Evolutionary conservation across 176 grass and related monocot species (phyloP), one percentile per base, ranked within the genome.

Genomic region (Canna indica): DNA sequence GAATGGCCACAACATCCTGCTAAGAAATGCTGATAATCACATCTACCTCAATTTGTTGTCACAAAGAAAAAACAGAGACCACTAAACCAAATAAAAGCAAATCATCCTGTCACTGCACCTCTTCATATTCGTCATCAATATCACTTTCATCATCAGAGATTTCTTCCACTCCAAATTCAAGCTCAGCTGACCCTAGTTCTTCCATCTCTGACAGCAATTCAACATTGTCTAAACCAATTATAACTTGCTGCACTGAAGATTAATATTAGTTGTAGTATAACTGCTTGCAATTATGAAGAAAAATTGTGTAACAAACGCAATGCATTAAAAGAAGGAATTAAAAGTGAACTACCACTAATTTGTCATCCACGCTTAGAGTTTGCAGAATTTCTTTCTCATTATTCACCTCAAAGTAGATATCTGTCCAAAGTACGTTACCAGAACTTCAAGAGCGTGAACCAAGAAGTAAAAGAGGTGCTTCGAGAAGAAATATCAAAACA

Each of bases 321-420:
- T 69, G 13, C 32, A 63, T 64, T 24, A n/a, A 33, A 76, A 15
- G 8, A 35, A 5, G 18, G 12, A 48, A 34, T 34, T 27, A 35
- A 50, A 35, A 34, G 5, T 17, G 29, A 61, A 78, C 16, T 87
- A 96, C 92, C 85, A 87, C 86, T 44, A 87, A 87, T 71, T 80
- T 84, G 75, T 96, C 83, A 46, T 86, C 88, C 22, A 83, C 81
- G 66, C 82, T 82, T 69, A 82, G 64, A 79, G 59, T 79, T 47
- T 91, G 87, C 76, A 86, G 47, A 78, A 91, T 68, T 22, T 70
- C 64, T 15, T 96, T 88, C 11, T 96, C 81, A 30, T 82, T 91
- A 66, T 87, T 69, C 53, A 96, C 86, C 77, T 96, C 86, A 72
- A 91, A 96, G 80, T 96, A 96, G 61, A 96, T 96, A 90, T 96